phyloP scores from a whole-genome alignment of 2,329 filamentous ascomycete genomes.

The Knufia fluminis region DNA sequence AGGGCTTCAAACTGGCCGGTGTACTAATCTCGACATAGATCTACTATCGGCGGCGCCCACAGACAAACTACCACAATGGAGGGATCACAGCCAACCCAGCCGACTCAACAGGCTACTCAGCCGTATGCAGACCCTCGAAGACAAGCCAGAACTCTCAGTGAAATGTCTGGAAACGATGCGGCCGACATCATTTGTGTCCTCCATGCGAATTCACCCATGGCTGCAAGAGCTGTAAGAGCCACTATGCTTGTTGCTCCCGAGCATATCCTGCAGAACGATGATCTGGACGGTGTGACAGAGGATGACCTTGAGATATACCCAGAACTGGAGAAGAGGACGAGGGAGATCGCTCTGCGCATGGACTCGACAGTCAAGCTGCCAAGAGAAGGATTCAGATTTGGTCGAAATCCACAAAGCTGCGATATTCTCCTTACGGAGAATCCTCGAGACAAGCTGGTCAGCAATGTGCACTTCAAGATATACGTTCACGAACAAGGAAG shows the following conservation, averaged over 20 bases:
- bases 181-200: constrained; percentile 84
- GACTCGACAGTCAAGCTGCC: constrained; percentile 64
- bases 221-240: constrained; percentile 59
- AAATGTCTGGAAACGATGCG: constrained; percentile 71
- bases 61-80: not conserved
- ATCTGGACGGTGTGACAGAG: constrained; percentile 33
- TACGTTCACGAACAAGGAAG: constrained; percentile 77
- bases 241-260: constrained; percentile 46
- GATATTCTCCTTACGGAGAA: constrained; percentile 63
- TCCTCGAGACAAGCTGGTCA: constrained; percentile 64
- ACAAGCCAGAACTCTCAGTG: constrained; percentile 69
- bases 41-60: not conserved
- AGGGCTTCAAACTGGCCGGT: not conserved
- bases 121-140: constrained; percentile 72
- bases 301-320: constrained; percentile 30
- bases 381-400: constrained; percentile 71
- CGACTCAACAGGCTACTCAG: constrained; percentile 61
- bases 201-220: constrained; percentile 64
- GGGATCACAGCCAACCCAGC: constrained; percentile 24
- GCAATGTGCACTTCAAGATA: constrained; percentile 93
- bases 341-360: constrained; percentile 69
- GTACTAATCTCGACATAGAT: not conserved
- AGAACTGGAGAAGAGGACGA: constrained; percentile 20
- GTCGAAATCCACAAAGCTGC: constrained; percentile 61
- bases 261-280: constrained; percentile 49